These are phyloP conservation scores for Phyllostachys edulis DNA, from an alignment of 176 grass and related monocot genomes.

Conservation along the genomic window DNA sequence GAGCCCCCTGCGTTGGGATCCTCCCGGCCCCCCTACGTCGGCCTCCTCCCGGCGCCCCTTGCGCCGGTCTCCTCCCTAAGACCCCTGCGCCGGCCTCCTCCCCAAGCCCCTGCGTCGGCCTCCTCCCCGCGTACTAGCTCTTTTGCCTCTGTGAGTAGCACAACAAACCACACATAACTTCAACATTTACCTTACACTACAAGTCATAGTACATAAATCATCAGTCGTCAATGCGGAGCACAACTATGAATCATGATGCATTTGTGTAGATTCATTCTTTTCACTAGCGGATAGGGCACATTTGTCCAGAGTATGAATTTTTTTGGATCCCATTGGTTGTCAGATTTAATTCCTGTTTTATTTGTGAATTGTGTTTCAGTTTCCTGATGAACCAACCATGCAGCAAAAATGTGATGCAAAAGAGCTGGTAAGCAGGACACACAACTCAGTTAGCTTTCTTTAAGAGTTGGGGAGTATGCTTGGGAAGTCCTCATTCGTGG, in stretches of 20 bases:
- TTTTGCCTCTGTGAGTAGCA: slow-evolving; percentile 42
- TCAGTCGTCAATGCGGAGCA: background rate
- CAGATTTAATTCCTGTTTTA: background rate
- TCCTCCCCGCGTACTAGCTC: background rate
- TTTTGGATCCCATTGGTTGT: background rate
- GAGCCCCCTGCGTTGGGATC: too few relatives aligned
- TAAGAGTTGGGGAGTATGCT: background rate
- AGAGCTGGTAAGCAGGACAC: slow-evolving; percentile 64
- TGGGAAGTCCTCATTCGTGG: background rate
- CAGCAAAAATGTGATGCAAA: slow-evolving; percentile 89
- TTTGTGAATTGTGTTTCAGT: slow-evolving; percentile 47
- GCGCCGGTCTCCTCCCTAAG: too few relatives aligned
- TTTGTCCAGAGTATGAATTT: background rate
- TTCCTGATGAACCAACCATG: slow-evolving; percentile 79
- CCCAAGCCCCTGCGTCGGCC: too few relatives aligned
- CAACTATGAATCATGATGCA: background rate
- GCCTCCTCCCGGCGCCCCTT: too few relatives aligned
- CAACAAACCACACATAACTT: background rate
- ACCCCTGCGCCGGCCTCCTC: too few relatives aligned
- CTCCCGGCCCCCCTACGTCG: too few relatives aligned
- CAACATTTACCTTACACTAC: background rate
- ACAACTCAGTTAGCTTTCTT: background rate
- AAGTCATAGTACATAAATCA: background rate
- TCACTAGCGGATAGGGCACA: background rate
- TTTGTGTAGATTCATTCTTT: background rate